These are phyloP conservation scores for Cryptosporidium ubiquitum DNA, from an alignment of 169 alveolate species.

Conservation along the genomic window DNA sequence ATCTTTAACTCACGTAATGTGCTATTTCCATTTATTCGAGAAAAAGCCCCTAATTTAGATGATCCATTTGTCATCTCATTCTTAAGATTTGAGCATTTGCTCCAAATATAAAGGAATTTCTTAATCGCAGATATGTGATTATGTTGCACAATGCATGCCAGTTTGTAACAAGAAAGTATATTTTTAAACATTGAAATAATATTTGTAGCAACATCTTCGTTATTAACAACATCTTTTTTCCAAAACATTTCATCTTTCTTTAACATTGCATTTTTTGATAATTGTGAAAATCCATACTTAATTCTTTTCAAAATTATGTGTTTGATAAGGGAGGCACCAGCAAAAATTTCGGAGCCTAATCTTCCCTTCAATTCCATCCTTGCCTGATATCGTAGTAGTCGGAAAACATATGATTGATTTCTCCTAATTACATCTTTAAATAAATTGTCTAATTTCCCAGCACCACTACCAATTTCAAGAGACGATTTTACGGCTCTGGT, in stretches of 20 bases:
- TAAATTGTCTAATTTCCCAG: conserved; percentile 40
- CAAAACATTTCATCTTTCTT: conserved; percentile 34
- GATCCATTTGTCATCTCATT: background rate
- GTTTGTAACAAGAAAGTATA: conserved; percentile 44
- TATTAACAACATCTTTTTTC: conserved; percentile 18
- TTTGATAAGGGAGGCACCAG: conserved; percentile 48
- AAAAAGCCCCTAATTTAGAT: background rate
- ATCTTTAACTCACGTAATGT: conserved; percentile 56
- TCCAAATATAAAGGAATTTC: conserved; percentile 67
- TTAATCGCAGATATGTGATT: conserved; percentile 65
- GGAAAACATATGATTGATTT: conserved; percentile 2
- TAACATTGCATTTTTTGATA: background rate
- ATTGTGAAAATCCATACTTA: conserved; percentile 3
- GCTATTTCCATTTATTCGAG: conserved; percentile 5
- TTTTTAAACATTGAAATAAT: conserved; percentile 36
- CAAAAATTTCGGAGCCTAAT: conserved; percentile 40
- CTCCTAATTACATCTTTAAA: conserved; percentile 2
- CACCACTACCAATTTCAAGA: conserved; percentile 68
- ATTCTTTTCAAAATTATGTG: conserved; percentile 19
- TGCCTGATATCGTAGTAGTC: conserved; percentile 33
- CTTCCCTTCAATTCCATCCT: conserved; percentile 26
- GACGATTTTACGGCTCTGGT: conserved; percentile 72
- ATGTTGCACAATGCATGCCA: conserved; percentile 33
- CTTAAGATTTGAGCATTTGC: conserved; percentile 35
- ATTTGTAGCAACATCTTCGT: conserved; percentile 30